Evolutionary conservation across 805 yeast genomes (phyloP).

Genomic region (Nakazawaea ishiwadae): DNA sequence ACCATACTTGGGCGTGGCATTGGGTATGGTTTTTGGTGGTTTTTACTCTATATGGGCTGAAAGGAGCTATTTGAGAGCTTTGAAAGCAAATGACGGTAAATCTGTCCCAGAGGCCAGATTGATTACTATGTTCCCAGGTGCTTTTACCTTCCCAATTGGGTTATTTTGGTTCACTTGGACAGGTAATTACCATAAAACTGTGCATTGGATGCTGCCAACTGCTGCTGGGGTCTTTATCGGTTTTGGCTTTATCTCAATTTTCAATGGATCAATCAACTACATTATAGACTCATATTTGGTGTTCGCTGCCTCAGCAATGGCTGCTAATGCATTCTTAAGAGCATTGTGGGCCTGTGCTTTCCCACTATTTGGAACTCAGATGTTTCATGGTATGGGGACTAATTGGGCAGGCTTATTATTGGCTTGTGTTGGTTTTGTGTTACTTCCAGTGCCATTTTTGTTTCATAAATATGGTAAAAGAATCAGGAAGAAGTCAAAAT

Average conservation of each 20-base stretch:
- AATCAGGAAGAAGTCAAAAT: slow-evolving; percentile 55
- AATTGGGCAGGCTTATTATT: slow-evolving; percentile 78
- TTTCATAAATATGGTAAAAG: slow-evolving; percentile 55
- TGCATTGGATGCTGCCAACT: slow-evolving; percentile 83
- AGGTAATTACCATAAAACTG: slow-evolving; percentile 62
- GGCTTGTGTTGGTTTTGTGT: slow-evolving; percentile 51
- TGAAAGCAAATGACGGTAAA: slow-evolving; percentile 47
- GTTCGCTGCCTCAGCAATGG: slow-evolving; percentile 76
- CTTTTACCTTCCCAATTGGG: slow-evolving; percentile 69
- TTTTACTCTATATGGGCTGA: slow-evolving; percentile 50
- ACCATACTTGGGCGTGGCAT: slow-evolving; percentile 73
- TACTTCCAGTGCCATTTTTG: slow-evolving; percentile 66
- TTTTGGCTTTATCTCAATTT: slow-evolving; percentile 62
- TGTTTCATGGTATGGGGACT: slow-evolving; percentile 65
- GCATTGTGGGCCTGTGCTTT: slow-evolving; percentile 58
- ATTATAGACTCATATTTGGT: slow-evolving; percentile 65
- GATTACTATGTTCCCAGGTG: slow-evolving; percentile 72
- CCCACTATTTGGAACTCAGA: slow-evolving; percentile 67
- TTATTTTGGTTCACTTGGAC: slow-evolving; percentile 88
- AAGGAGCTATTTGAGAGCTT: slow-evolving; percentile 40
- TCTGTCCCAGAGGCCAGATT: slow-evolving; percentile 79
- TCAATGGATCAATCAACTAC: slow-evolving; percentile 67
- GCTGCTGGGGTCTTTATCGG: slow-evolving; percentile 62
- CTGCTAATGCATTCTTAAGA: slow-evolving; percentile 69
- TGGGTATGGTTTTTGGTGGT: slow-evolving; percentile 66